These are phyloP conservation scores for Hypoxylon sp. DNA, from an alignment of 2,329 filamentous ascomycete genomes.

Conservation along the genomic window DNA sequence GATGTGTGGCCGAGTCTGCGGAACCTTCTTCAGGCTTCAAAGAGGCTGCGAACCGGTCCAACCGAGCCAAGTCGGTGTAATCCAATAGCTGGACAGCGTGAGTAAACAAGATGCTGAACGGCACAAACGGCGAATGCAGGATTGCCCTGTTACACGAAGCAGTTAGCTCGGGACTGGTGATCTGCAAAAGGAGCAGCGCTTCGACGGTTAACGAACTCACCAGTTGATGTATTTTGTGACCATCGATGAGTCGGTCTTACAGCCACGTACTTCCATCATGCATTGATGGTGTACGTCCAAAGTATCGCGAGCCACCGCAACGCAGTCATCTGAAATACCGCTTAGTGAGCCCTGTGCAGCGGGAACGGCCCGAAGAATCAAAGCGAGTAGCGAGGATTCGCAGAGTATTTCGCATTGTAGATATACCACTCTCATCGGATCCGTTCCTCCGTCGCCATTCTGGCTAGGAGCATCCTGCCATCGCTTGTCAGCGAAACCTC, in stretches of 20 bases:
- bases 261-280: conserved; percentile 50
- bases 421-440: conserved; percentile 52
- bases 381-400: conserved; percentile 54
- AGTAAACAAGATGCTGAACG: conserved; percentile 58
- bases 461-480: conserved; percentile 9
- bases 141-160: conserved; percentile 52
- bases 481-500: conserved; percentile 7
- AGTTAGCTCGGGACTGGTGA: background rate
- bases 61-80: conserved; percentile 42
- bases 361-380: conserved; percentile 55
- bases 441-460: conserved; percentile 24
- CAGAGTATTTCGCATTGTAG: conserved; percentile 56
- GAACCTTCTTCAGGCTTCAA: conserved; percentile 42
- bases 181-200: background rate
- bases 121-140: conserved; percentile 56
- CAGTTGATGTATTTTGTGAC: conserved; percentile 58
- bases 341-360: conserved; percentile 33
- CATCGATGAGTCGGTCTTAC: conserved; percentile 37
- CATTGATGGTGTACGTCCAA: conserved; percentile 56
- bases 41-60: conserved; percentile 55
- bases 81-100: conserved; percentile 51
- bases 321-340: conserved; percentile 51
- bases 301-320: conserved; percentile 54
- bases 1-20: conserved; percentile 50
- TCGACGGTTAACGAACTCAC: conserved; percentile 34